Evolutionary conservation across 31 red algal genomes (phyloP).

Genomic region (Asparagopsis taxiformis): DNA sequence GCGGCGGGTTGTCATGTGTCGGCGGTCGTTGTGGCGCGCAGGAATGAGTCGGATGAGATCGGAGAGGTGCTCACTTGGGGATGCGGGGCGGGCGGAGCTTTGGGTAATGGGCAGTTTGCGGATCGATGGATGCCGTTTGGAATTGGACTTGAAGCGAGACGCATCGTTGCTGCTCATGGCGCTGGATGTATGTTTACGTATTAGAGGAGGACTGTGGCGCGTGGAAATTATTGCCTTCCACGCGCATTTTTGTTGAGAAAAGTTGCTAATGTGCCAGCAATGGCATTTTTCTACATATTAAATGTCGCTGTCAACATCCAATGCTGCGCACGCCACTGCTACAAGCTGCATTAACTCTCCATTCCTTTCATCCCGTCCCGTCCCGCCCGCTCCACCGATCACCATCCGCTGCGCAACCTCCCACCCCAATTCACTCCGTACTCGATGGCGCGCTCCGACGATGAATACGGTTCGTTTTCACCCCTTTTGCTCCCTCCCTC

Average conservation of each 20-base stretch:
- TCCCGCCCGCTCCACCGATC: neutral
- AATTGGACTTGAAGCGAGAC: neutral
- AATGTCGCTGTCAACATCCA: too few species aligned
- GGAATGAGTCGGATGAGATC: too few species aligned
- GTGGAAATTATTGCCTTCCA: neutral
- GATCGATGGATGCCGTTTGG: neutral
- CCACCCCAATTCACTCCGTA: neutral
- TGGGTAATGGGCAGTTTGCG: slow-evolving; percentile 3
- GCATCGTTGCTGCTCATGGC: neutral
- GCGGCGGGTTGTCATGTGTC: slow-evolving; percentile 4
- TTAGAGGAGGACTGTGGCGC: neutral
- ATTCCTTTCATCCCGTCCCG: neutral
- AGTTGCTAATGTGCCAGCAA: neutral
- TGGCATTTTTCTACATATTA: neutral
- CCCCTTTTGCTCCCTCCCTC: neutral
- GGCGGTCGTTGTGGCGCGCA: too few species aligned
- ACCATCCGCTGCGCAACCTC: neutral
- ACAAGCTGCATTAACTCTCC: neutral
- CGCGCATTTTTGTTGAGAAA: neutral
- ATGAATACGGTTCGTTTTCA: slow-evolving; percentile 59
- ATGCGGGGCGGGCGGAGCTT: neutral
- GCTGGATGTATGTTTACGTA: neutral
- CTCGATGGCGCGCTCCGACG: slow-evolving; percentile 19
- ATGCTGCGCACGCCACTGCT: too few species aligned
- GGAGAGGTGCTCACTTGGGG: slow-evolving; percentile 8